Evolutionary conservation across 371 early-diverging fungal species (phyloP), one percentile per base, ranked within the genome.

Genomic region (Mucor racemosus): DNA sequence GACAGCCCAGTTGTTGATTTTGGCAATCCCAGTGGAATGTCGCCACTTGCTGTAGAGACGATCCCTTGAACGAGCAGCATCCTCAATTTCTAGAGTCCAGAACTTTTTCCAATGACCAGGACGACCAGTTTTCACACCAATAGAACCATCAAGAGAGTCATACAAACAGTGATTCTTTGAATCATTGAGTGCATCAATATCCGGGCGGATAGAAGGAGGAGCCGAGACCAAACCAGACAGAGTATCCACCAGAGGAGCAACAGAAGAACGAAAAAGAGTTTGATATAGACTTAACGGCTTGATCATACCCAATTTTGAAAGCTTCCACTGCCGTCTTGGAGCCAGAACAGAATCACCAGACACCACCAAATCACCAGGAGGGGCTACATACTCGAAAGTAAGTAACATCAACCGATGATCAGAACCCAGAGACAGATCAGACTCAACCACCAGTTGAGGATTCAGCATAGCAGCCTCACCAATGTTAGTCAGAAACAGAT

Each of bases 11-110:
- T 60, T 38, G n/a, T 14, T 3, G 4, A 42, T 14, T 38, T 71
- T 71, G n/a, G 63, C 64, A 15, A 62, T 3, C 5, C 58, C 57
- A 8, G 54, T 0, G n/a, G 58, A n/a, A 13, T 39, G 62, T 3
- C 61, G 44, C 69, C 69, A 69, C 2, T 39, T n/a, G 38, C 65
- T 19, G 15, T 64, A 69, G 15, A 42, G 57, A 8, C 15, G 7
- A 26, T 64, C 69, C 13, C 69, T 55, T 7, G 36, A 0, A 15
- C 13, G 1, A 7, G 60, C 69, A 11, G 64, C 64, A 41, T 38
- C 57, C 34, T 59, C 36, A 1, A 68, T 31, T 15, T 55, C 56
- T 36, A 6, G 36, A 9, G 36, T 36, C 36, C 36, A 36, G 36
- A 6, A 36, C 36, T 36, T 36, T 9, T 41, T 5, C 69, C 69